Evolutionary conservation across 306 rosid species (phyloP), one percentile per base, ranked within the genome.

Genomic region (Coriaria nepalensis): DNA sequence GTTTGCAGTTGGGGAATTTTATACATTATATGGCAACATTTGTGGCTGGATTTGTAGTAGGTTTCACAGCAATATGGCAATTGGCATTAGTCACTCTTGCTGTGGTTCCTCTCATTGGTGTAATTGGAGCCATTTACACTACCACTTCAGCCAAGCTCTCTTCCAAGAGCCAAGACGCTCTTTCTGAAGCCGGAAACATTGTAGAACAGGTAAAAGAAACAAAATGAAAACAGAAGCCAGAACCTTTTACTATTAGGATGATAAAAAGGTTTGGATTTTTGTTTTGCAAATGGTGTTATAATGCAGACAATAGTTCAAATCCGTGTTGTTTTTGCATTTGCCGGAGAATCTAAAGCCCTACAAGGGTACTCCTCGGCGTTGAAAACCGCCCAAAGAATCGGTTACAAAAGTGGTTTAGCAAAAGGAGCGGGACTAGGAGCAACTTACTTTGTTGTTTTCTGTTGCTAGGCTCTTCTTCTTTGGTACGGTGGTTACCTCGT

Each of bases 401-500:
- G 96, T 34, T 86, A 86, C 78, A 86, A 46, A 68, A 77, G 72
- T 54, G 96, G 96, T 33, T 53, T 86, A 0, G 83, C 96, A 37
- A 86, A 86, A 65, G 96, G 96, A 68, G 58, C 78, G 73, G 96
- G 96, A 57, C 67, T 86, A 37, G 96, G 96, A 4, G 88, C 93
- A 4, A 86, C 96, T 29, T 86, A 86, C 68, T 82, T 82, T 68
- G 93, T 86, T 46, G 96, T 82, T 45, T 86, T 82, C 65, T 81
- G 93, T 48, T 78, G 90, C 44, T 86, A 82, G 50, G 96, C 96
- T 0, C 96, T 86, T 74, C 72, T 86, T 45, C 76, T 86, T 0
- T 86, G 96, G 96, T 86, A 82, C 49, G 96, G 93, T 33, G 96
- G 96, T 42, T 82, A 72, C 67, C 76, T 86, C 6, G 88, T 86